Base-by-base conservation (phyloP, 257 asterid species). In the Fraxinus pennsylvanica region DNA sequence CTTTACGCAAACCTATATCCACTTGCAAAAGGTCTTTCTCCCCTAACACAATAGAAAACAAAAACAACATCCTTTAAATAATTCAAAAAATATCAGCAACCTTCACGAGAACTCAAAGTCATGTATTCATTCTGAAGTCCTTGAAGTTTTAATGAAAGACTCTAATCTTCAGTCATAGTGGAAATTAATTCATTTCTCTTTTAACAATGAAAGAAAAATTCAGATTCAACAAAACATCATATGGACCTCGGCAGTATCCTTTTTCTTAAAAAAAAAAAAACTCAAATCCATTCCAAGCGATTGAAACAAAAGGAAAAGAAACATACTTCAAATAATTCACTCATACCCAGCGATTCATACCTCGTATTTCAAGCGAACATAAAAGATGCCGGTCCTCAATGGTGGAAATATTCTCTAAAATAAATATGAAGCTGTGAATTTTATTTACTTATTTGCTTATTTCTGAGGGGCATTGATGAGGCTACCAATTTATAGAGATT, bases 301-400 rank as follows among this genome's bases (percentile, higher is more conserved):
- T 35, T 41, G 70, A 54, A 57, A 72, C 65, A 79, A 45, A 73
- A 74, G 67, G 61, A 22, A 77, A 39, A 39, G 30, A 57, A 74
- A 7, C 5, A 66, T 5, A 33, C 9, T 9, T 57, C 10, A 13
- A 71, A 72, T 15, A 77, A 35, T 63, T 43, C 9, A 36, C 2
- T 7, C 43, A 7, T 38, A 77, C 38, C 82, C 67, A 52, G 33
- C 8, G 12, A 57, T 6, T 9, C 69, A 22, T 61, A n/a, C 72
- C 54, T 68, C n/a, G 70, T n/a, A 8, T 41, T 29, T 57, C 50
- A 10, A 45, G 74, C 22, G 41, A 27, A 22, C 22, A 61, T 32
- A 39, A 57, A 65, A n/a, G 41, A n/a, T 76, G 36, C 63, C 59
- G n/a, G 32, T 47, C 22, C 45, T 15, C 30, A 29, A 19, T 25